These are phyloP conservation scores for Aspergillus brunneoviolaceus DNA, from an alignment of 2,329 filamentous ascomycete genomes.

Conservation along the genomic window DNA sequence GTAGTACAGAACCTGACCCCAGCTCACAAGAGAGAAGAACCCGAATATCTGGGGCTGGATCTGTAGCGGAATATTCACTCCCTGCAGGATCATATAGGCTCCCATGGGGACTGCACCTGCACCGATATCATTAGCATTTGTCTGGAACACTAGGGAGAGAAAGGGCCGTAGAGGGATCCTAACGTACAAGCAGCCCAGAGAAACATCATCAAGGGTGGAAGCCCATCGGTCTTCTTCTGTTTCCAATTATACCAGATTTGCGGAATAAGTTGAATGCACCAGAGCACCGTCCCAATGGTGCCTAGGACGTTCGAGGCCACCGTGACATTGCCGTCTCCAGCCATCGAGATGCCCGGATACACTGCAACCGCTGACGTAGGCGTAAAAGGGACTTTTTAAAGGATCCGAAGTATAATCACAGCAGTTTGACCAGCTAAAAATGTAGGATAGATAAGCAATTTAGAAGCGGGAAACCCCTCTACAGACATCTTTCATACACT, in stretches of 20 bases:
- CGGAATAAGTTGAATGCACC: conserved; percentile 41
- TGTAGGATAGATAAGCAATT: not conserved
- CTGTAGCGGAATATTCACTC: conserved; percentile 56
- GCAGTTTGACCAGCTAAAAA: not conserved
- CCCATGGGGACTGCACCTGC: conserved; percentile 51
- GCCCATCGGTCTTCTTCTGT: conserved; percentile 60
- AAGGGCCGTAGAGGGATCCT: not conserved
- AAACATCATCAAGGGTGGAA: conserved; percentile 62
- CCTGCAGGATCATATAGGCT: conserved; percentile 54
- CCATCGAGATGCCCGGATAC: conserved; percentile 6
- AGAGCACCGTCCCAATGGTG: conserved; percentile 43
- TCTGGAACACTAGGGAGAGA: not conserved
- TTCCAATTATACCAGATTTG: conserved; percentile 64
- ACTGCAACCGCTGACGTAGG: not conserved
- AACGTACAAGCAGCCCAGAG: conserved; percentile 58
- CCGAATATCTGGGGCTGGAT: conserved; percentile 57
- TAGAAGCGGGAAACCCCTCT: not conserved
- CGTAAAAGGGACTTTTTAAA: not conserved
- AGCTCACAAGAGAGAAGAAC: conserved; percentile 50
- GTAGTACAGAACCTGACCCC: conserved; percentile 55
- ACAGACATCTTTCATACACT: not conserved
- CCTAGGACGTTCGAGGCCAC: conserved; percentile 40
- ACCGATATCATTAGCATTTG: not conserved
- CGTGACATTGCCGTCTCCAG: conserved; percentile 27
- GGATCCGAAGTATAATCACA: not conserved